Percentiles rank a stretch among this genome's conserved stretches.
Evolutionary conservation across 225 moss, liverwort and hornwort genomes (phyloP).

Genomic region (Asterella californica): DNA sequence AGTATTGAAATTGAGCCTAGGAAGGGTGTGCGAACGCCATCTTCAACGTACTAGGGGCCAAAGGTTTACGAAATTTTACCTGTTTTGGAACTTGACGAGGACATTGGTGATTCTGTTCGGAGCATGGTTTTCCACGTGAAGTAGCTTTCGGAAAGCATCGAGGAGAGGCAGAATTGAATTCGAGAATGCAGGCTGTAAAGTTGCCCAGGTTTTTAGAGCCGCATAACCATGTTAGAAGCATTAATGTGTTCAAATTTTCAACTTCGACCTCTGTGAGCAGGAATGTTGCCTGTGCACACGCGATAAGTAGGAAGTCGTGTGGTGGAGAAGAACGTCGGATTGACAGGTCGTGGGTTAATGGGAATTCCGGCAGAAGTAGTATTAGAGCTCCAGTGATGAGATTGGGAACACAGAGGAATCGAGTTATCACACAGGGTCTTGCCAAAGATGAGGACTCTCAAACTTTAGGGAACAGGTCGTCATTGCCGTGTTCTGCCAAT

Average conservation of each 20-base stretch:
- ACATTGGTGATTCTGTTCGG: background rate
- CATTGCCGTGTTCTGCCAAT: background rate
- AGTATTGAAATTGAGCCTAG: too few relatives aligned
- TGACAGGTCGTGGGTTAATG: background rate
- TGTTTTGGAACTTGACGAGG: background rate
- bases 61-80: too few relatives aligned
- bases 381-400: background rate
- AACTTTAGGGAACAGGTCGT: background rate
- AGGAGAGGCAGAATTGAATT: background rate
- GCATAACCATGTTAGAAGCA: background rate
- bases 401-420: background rate
- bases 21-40: too few relatives aligned
- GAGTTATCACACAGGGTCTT: background rate
- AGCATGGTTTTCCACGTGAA: background rate
- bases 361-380: background rate
- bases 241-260: background rate
- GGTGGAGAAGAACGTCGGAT: background rate
- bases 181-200: conserved; percentile 3
- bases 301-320: background rate
- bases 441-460: background rate
- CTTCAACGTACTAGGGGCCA: too few relatives aligned
- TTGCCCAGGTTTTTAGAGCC: background rate
- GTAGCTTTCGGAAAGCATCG: background rate
- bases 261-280: background rate
- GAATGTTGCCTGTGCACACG: background rate